Base-by-base conservation (phyloP, 495 filamentous ascomycete genomes). In the Niebla homalea region DNA sequence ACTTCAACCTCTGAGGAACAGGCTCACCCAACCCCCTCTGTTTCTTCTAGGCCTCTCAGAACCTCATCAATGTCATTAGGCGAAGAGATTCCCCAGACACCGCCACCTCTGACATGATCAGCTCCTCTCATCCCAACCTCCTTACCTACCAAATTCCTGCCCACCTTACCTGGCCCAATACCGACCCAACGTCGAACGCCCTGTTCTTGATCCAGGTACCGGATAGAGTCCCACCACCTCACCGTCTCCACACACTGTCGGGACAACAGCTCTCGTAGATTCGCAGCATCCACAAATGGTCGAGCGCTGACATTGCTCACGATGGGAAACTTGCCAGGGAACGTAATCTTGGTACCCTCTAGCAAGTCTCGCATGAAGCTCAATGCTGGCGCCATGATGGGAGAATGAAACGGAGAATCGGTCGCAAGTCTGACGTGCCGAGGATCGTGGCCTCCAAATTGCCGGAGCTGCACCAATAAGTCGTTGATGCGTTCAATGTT, bases 91-190 rank as follows among this genome's bases (percentile, higher is more conserved):
- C 84, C 88, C 84, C 89, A 95, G 0, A 95, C 88, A 11, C 93
- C 85, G 16, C 89, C 92, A 2, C 90, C 89, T 60, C 86, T 87
- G 26, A 85, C 76, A 20, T 75, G 69, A 23, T 89, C 87, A 62
- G 80, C 81, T 3, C 78, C 77, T 42, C 78, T 67, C 83, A 87
- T 87, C 1, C 88, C 89, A 5, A 98, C 89, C 63, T 96, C 92
- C 64, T 94, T 94, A 0, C 89, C 89, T 5, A 98, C 92, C 20
- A 98, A 65, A 62, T 96, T 96, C 48, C 88, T 75, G 2, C 89
- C 92, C 5, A 98, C 89, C 60, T 94, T 94, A 1, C 90, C 92
- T 0, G 92, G 92, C 2, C 92, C 92, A 55, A 98, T 85, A 16
- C 90, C 92, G 43, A 98, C 74, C 89, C 90, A 97, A 40, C 88